A percentile compares a stretch with the other conserved stretches of the same genome.
Conservation (phyloP, 169 alveolate genomes). For the Plasmodium coatneyi region DNA sequence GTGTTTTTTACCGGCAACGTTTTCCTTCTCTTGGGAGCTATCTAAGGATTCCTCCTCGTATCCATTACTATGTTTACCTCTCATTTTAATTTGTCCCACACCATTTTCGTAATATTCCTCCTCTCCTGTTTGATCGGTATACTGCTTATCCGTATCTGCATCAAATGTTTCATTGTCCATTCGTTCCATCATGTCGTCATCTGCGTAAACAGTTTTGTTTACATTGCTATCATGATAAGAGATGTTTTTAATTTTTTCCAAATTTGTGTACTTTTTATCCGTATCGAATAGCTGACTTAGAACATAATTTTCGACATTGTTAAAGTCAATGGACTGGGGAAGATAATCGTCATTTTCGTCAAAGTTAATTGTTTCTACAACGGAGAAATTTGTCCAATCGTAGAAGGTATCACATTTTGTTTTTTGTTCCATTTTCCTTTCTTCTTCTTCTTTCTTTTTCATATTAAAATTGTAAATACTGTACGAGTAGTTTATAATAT, state of each 20-base stretch:
- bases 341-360: slow-evolving; percentile 35
- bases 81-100: neutral
- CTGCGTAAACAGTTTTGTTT: slow-evolving; percentile 75
- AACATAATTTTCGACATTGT: slow-evolving; percentile 73
- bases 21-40: slow-evolving; percentile 54
- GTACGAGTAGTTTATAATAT: slow-evolving; percentile 78
- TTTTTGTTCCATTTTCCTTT: slow-evolving; percentile 87
- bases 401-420: slow-evolving; percentile 84
- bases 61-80: slow-evolving; percentile 61
- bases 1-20: slow-evolving; percentile 30
- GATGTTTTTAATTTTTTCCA: slow-evolving; percentile 76
- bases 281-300: slow-evolving; percentile 60
- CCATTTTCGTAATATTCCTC: slow-evolving; percentile 1
- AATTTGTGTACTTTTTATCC: slow-evolving; percentile 77
- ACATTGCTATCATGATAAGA: slow-evolving; percentile 78
- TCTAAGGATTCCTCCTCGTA: slow-evolving; percentile 42
- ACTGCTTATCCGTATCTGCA: slow-evolving; percentile 19
- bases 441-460: slow-evolving; percentile 90
- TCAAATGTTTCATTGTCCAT: slow-evolving; percentile 23
- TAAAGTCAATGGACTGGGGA: slow-evolving; percentile 73
- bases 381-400: slow-evolving; percentile 93
- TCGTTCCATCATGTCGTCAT: slow-evolving; percentile 16
- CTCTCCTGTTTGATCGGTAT: slow-evolving; percentile 2
- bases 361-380: slow-evolving; percentile 91
- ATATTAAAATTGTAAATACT: slow-evolving; percentile 77